These are phyloP conservation scores for Cystobasidium ongulense DNA, from an alignment of 768 basidiomycete species.

Conservation along the genomic window DNA sequence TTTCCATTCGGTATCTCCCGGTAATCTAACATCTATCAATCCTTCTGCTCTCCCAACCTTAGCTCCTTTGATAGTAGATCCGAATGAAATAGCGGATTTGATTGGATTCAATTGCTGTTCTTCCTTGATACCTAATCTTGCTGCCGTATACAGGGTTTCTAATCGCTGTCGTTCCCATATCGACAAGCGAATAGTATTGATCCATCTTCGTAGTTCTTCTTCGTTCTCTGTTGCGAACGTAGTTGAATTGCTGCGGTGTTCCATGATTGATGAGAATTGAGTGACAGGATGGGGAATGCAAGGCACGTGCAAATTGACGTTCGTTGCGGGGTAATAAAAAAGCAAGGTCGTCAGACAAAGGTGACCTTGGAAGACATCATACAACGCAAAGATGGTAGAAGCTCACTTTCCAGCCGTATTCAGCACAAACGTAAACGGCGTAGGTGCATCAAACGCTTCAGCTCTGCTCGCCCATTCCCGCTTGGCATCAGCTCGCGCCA, in stretches of 20 bases:
- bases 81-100: neutral
- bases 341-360: neutral
- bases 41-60: constrained; percentile 68
- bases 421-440: constrained; percentile 21
- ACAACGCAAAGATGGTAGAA: neutral
- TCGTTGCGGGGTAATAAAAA: neutral
- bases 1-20: constrained; percentile 98
- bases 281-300: neutral
- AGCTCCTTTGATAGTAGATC: constrained; percentile 39
- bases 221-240: constrained; percentile 10
- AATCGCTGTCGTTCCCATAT: constrained; percentile 62
- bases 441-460: neutral
- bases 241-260: constrained; percentile 6
- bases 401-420: constrained; percentile 29
- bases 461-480: neutral
- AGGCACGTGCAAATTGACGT: neutral
- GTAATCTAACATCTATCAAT: constrained; percentile 77
- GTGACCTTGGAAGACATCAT: neutral
- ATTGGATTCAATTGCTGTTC: constrained; percentile 26
- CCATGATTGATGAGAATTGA: neutral
- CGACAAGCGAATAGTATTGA: constrained; percentile 75
- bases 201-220: constrained; percentile 52
- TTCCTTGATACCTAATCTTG: constrained; percentile 69
- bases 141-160: constrained; percentile 63
- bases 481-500: neutral